Conservation (phyloP, 2,329 filamentous ascomycete species). For the Trichoderma koningiopsis region DNA sequence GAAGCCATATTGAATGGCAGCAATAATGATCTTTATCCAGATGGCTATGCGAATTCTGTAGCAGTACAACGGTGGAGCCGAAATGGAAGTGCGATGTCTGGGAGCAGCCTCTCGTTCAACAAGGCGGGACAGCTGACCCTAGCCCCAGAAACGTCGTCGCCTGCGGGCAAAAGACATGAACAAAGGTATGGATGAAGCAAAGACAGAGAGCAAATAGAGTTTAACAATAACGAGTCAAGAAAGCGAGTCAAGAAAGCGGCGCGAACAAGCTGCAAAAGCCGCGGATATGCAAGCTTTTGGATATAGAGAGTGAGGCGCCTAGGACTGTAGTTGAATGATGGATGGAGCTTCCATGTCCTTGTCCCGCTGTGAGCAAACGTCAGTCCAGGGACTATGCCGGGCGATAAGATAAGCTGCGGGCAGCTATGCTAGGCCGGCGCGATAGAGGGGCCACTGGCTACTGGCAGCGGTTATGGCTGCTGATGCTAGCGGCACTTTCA, state of each 20-base stretch:
- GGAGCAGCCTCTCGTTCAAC: not conserved
- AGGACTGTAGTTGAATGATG: not conserved
- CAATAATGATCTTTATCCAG: not conserved
- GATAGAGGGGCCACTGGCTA: not conserved
- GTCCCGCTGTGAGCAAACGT: slow-evolving; percentile 3
- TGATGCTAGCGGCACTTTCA: not conserved
- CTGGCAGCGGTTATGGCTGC: not conserved
- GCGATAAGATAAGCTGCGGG: slow-evolving; percentile 24
- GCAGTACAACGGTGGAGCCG: not conserved
- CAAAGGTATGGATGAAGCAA: not conserved
- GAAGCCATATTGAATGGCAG: slow-evolving; percentile 35
- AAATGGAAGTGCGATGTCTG: not conserved
- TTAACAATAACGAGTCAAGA: not conserved
- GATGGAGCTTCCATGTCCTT: not conserved
- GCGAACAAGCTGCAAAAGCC: slow-evolving; percentile 16
- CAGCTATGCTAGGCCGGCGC: not conserved
- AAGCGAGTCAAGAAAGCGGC: not conserved
- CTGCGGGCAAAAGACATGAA: slow-evolving; percentile 15
- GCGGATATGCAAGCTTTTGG: slow-evolving; percentile 1
- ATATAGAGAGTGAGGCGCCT: not conserved
- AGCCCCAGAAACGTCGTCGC: slow-evolving; percentile 18
- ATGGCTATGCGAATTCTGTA: not conserved
- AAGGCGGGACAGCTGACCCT: slow-evolving; percentile 5
- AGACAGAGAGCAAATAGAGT: not conserved
- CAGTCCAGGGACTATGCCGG: not conserved